Base-by-base conservation (phyloP, 2,329 filamentous ascomycete species). In the Beauveria varroae region DNA sequence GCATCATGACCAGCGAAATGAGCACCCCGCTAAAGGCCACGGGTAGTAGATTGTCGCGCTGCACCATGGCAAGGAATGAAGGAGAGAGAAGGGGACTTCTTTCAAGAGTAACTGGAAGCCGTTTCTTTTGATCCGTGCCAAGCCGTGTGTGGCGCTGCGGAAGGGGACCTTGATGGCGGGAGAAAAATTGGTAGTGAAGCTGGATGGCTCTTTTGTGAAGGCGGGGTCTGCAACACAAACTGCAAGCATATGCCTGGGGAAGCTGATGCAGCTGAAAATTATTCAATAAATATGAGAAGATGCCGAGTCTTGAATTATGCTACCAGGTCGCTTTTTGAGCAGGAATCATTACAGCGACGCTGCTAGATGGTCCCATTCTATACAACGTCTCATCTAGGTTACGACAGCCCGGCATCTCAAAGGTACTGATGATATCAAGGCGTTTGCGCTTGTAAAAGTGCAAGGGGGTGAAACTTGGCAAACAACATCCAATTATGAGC, bases 11-110 rank as follows among this genome's bases (percentile, higher is more conserved):
- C 4, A 54, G 49, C 18, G 26, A 51, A 12, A 60, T 40, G 24
- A 54, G 43, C n/a, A 54, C 37, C 14, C 57, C 57, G 20, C 57
- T 40, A 28, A 60, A 54, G 20, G 57, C 57, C 16, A 60, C 57
- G 5, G 50, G 57, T 9, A 60, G 28, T 1, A 60, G 50, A 28
- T 60, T 12, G 41, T 54, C 57, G 41, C 57, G 57, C 57, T 60
- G 57, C 49, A 60, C 57, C 57, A 60, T 60, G 37, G 40, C 41
- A 43, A 24, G 28, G 26, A 16, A 57, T 34, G 54, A 22, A 14
- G 34, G 22, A n/a, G 5, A 18, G 10, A 28, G 50, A 37, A 14
- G 16, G 18, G 34, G 34, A 1, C 9, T 30, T 30, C 28, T 37
- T 28, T 5, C 16, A 26, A 20, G 50, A 1, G 8, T 16, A 24